Percentiles rank a stretch among this genome's conserved stretches.
phyloP scores from a whole-genome alignment of 2,329 filamentous ascomycete species.

The Corinectria fuckeliana region DNA sequence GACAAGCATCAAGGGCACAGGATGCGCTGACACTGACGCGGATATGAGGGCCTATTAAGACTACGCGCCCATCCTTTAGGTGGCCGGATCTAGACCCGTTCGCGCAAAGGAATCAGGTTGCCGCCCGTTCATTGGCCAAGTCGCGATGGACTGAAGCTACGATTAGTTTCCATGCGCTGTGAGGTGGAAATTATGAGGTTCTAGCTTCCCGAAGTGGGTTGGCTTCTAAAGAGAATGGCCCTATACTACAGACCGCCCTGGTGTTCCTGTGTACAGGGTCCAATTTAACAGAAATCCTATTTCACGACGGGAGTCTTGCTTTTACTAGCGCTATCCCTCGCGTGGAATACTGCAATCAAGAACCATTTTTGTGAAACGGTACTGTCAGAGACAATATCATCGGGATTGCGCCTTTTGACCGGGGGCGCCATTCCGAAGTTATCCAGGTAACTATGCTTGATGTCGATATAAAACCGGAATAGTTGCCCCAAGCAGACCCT shows the following conservation, averaged over 20 bases:
- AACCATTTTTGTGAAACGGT: conserved; percentile 31
- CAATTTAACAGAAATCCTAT: conserved; percentile 27
- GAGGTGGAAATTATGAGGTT: neutral
- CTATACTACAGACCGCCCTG: too few species aligned
- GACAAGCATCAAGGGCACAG: neutral
- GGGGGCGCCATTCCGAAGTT: neutral
- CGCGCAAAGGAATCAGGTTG: neutral
- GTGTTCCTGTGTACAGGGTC: too few species aligned
- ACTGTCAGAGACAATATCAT: conserved; percentile 36
- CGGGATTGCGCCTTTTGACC: conserved; percentile 26
- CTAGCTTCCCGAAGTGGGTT: neutral
- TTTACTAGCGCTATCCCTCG: neutral
- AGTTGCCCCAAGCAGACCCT: neutral
- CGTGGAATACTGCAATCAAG: conserved; percentile 37
- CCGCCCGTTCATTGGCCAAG: neutral
- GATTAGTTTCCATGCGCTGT: neutral
- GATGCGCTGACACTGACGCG: neutral
- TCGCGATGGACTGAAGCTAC: neutral
- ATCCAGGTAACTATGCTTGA: neutral
- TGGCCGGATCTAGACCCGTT: neutral
- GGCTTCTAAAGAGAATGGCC: neutral
- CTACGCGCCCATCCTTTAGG: neutral
- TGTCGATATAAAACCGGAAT: neutral
- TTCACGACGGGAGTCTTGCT: neutral
- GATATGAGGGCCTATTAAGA: neutral